These are phyloP conservation scores for Camellia granthamiana DNA, from an alignment of 148 eudicot genomes.

Conservation along the genomic window DNA sequence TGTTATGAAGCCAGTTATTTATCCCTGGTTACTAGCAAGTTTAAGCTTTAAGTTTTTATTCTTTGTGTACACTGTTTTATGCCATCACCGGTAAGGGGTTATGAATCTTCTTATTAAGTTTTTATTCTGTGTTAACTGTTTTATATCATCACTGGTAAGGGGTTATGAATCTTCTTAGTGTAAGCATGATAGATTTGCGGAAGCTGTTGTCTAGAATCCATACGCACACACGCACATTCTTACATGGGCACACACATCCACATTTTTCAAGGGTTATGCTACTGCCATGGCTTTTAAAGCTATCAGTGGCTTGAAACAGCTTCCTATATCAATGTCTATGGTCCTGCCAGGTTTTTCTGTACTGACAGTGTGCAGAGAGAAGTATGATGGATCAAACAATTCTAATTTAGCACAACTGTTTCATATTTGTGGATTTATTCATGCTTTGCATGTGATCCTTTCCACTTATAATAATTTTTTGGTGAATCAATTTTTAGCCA, in stretches of 20 bases:
- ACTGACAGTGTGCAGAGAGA: constrained; percentile 95
- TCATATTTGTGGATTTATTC: not conserved
- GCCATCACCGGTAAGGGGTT: not conserved
- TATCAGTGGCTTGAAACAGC: constrained; percentile 50
- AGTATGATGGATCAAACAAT: constrained; percentile 81
- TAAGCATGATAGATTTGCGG: constrained; percentile 21
- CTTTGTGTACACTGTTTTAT: too few relatives aligned
- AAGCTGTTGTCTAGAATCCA: constrained; percentile 41
- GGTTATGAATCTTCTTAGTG: not conserved
- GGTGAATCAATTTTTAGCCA: too few relatives aligned
- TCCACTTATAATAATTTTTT: too few relatives aligned
- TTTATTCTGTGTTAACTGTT: too few relatives aligned
- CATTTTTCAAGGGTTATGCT: constrained; percentile 13
- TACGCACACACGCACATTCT: not conserved
- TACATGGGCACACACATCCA: constrained; percentile 24
- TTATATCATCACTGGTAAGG: not conserved
- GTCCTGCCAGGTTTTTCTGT: constrained; percentile 96
- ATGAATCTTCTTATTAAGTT: not conserved
- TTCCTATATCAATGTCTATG: constrained; percentile 59
- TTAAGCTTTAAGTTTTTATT: too few relatives aligned
- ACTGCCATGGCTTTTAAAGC: constrained; percentile 33
- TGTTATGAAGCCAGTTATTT: too few relatives aligned
- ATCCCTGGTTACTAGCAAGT: too few relatives aligned
- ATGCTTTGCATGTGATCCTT: not conserved
- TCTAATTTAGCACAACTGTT: not conserved